Evolutionary conservation across 116 monocot species (phyloP), one percentile per base, ranked within the genome.

Genomic region (Thalassia testudinum): DNA sequence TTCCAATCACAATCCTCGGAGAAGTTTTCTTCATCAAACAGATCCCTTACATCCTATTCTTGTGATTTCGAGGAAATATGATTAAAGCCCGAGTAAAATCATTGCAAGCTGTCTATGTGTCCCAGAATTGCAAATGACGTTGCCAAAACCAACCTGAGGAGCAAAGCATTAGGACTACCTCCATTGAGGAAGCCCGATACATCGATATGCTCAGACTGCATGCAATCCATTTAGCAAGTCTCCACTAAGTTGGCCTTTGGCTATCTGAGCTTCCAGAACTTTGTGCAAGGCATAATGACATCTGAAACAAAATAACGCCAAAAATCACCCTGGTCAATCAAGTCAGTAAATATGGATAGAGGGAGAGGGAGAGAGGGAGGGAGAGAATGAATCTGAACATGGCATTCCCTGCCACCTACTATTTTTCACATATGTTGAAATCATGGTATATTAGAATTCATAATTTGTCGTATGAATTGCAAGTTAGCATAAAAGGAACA

Each of bases 201-300:
- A 45, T 45, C 45, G 2, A 45, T 45, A 20, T n/a, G 26, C 43
- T 73, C 63, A 81, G n/a, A 76, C 71, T 43, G 64, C 51, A 57
- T 57, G 50, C 43, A 43, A 28, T 38, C 60, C 70, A 69, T 69
- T 63, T n/a, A 62, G 42, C 21, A 63, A 50, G 14, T 37, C 18
- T 60, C 63, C 66, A 49, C 15, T 27, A 13, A 24, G 57, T 15
- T 50, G 68, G 17, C 25, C 43, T 61, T 68, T 38, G n/a, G 54
- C 29, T 44, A 62, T 76, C 28, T 28, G 43, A 11, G 54, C 59
- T 67, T 82, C 72, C 43, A 92, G 24, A 59, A 82, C 77, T 68
- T 54, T 82, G 55, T 77, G 82, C 72, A 92, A 54, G n/a, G 86
- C 92, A 58, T 76, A 52, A 26, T 75, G 74, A 51, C 86, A 86